These are phyloP conservation scores for Beta lomatogona DNA, from an alignment of 179 eudicot genomes.

Conservation along the genomic window DNA sequence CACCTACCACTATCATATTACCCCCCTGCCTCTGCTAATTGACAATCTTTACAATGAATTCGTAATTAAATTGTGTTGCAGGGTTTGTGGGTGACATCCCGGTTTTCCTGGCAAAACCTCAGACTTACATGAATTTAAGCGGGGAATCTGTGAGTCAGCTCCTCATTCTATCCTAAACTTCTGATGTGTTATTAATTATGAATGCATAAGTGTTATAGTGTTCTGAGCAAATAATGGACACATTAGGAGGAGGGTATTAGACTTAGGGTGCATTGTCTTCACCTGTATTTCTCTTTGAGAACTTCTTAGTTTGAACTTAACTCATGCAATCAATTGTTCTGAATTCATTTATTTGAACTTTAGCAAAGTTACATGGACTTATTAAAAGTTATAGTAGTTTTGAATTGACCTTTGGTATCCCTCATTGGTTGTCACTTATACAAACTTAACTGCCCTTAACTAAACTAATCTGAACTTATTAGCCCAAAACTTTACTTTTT, in stretches of 20 bases:
- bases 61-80: conserved; percentile 21
- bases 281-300: no score
- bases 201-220: background rate
- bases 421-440: no score
- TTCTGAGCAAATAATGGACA: background rate
- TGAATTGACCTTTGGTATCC: background rate
- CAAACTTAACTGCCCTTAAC: no score
- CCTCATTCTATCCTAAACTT: background rate
- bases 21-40: background rate
- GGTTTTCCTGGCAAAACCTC: conserved; percentile 86
- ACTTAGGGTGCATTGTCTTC: no score
- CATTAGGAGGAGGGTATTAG: background rate
- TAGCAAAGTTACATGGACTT: no score
- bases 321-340: no score
- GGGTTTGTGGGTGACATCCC: conserved; percentile 69
- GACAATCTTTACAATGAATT: background rate
- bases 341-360: no score
- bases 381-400: no score
- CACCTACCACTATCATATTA: background rate
- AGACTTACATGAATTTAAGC: conserved; percentile 93
- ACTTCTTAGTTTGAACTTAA: no score
- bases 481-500: no score
- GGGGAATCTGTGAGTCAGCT: conserved; percentile 77
- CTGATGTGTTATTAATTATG: background rate
- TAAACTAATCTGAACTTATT: no score